A percentile compares a stretch with the other conserved stretches of the same genome.
Evolutionary conservation across 1,284 basidiomycete genomes (phyloP).

Genomic region (Ustilago loliicola): DNA sequence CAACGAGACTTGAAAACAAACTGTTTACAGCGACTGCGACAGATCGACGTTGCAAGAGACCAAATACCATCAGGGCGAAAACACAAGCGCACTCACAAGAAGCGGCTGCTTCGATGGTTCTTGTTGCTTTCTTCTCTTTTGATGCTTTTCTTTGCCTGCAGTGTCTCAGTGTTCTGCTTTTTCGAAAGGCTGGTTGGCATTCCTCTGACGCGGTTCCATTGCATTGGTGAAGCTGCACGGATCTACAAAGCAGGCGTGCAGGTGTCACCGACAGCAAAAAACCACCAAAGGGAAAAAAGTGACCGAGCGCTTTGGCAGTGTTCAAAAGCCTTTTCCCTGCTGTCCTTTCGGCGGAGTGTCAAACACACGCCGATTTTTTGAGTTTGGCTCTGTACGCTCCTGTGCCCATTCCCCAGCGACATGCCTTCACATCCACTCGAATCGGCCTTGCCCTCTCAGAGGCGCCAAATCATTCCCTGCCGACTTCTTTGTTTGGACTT

Average conservation of each 20-base stretch:
- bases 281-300: background rate
- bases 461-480: background rate
- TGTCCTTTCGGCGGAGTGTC: background rate
- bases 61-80: background rate
- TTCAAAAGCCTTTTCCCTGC: background rate
- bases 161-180: background rate
- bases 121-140: too few relatives aligned
- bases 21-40: background rate
- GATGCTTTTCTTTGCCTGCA: background rate
- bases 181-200: background rate
- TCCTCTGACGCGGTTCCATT: background rate
- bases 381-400: background rate
- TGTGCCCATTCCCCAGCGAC: conserved; percentile 4
- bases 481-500: too few relatives aligned
- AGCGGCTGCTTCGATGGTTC: too few relatives aligned
- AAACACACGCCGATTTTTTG: background rate
- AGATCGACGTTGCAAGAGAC: background rate
- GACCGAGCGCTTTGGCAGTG: background rate
- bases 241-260: conserved; percentile 32
- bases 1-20: background rate
- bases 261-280: background rate
- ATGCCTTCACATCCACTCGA: too few relatives aligned
- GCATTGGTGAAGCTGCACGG: conserved; percentile 19
- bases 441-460: background rate
- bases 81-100: too few relatives aligned